These are phyloP conservation scores for Heterococcus sp. DNA, from an alignment of 108 stramenopile species.

Conservation along the genomic window DNA sequence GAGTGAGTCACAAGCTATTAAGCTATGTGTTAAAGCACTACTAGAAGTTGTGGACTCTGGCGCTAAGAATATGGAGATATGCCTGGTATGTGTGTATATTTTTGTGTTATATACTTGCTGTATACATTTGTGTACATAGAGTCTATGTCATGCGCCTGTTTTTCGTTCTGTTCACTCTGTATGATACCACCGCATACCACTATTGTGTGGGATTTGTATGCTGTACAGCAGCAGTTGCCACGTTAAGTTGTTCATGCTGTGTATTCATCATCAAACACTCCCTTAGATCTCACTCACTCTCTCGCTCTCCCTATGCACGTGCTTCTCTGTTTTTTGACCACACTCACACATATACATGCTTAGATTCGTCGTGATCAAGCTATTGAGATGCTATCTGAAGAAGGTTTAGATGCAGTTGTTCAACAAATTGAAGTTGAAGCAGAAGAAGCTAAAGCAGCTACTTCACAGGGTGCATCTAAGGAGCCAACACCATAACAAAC, in stretches of 20 bases:
- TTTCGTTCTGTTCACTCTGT: not conserved
- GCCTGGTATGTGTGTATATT: not conserved
- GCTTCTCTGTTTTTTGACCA: too few relatives aligned
- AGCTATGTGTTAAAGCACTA: slow-evolving; percentile 85
- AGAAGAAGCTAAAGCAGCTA: slow-evolving; percentile 33
- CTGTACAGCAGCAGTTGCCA: not conserved
- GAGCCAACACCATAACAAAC: too few relatives aligned
- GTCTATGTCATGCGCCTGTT: not conserved
- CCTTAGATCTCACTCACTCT: too few relatives aligned
- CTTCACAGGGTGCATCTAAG: too few relatives aligned
- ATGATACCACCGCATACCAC: not conserved
- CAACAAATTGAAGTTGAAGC: slow-evolving; percentile 39
- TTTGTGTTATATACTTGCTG: not conserved
- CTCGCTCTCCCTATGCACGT: too few relatives aligned
- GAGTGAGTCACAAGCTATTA: slow-evolving; percentile 73
- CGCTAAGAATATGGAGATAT: slow-evolving; percentile 88
- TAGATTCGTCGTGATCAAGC: not conserved
- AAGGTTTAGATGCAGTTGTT: slow-evolving; percentile 29
- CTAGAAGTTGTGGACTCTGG: slow-evolving; percentile 98
- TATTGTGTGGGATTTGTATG: not conserved
- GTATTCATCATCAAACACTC: too few relatives aligned
- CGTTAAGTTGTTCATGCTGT: not conserved
- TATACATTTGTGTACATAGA: not conserved
- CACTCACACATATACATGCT: too few relatives aligned
- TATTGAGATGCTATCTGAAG: slow-evolving; percentile 30